These are phyloP conservation scores for Crithidia sp. DNA, from an alignment of 208 protist genomes.

Conservation along the genomic window DNA sequence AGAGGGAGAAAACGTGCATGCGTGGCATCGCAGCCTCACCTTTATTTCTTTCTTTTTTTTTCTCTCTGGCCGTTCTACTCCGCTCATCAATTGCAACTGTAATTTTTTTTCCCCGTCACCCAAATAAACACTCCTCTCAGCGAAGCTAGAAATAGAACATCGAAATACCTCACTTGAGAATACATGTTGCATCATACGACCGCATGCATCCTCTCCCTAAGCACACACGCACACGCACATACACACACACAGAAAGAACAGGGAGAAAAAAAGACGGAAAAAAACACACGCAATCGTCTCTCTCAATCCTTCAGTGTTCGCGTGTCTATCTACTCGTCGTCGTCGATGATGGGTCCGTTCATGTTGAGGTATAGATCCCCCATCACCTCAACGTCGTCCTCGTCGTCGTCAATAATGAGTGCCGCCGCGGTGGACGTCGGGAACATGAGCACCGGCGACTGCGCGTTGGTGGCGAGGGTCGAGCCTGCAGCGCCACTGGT, in stretches of 20 bases:
- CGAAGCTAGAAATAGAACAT: not conserved
- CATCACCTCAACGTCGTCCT: constrained; percentile 89
- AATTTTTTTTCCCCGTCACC: no score
- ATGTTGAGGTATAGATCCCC: constrained; percentile 80
- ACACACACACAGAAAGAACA: not conserved
- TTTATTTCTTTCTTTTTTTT: not conserved
- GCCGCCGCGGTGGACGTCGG: constrained; percentile 15
- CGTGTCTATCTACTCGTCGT: constrained; percentile 45
- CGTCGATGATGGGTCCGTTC: constrained; percentile 86
- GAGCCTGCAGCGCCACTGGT: not conserved
- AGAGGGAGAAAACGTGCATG: no score
- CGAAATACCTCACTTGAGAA: not conserved
- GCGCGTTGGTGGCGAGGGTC: constrained; percentile 7
- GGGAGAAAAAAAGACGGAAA: constrained; percentile 1
- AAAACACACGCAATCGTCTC: not conserved
- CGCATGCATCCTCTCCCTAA: no score
- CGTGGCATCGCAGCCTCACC: not conserved
- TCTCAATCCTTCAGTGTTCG: not conserved
- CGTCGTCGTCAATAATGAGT: constrained; percentile 52
- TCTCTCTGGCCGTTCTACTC: not conserved
- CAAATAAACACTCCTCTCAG: no score
- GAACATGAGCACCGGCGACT: constrained; percentile 20
- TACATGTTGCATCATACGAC: no score
- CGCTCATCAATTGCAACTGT: no score
- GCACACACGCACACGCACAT: not conserved